Evolutionary conservation across 768 basidiomycete genomes (phyloP).

Genomic region (Russula sp.): DNA sequence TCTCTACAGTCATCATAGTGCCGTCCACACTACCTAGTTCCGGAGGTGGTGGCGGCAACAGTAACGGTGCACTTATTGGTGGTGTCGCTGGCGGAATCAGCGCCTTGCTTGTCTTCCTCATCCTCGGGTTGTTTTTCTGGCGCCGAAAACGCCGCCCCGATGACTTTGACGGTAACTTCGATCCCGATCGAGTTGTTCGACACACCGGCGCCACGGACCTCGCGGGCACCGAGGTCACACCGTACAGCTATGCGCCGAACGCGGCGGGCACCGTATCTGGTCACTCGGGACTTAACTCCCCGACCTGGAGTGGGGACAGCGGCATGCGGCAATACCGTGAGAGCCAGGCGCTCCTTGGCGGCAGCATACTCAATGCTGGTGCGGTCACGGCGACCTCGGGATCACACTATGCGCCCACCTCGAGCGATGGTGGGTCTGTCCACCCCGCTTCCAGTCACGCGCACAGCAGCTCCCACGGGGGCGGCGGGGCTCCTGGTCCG

Average conservation of each 20-base stretch:
- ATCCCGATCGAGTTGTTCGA: conserved; percentile 39
- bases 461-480: not conserved
- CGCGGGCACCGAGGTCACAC: conserved; percentile 19
- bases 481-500: not conserved
- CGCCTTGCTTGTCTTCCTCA: conserved; percentile 25
- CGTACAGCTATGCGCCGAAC: conserved; percentile 25
- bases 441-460: not conserved
- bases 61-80: conserved; percentile 30
- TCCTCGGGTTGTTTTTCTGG: conserved; percentile 30
- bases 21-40: conserved; percentile 22
- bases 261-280: conserved; percentile 24
- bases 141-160: conserved; percentile 30
- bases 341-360: conserved; percentile 25
- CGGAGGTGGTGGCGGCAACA: conserved; percentile 2
- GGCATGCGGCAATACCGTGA: conserved; percentile 30
- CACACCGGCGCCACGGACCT: conserved; percentile 26
- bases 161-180: conserved; percentile 48
- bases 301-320: not conserved
- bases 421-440: conserved; percentile 5
- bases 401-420: conserved; percentile 22
- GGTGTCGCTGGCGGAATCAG: conserved; percentile 29
- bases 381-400: conserved; percentile 22
- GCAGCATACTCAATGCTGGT: conserved; percentile 22
- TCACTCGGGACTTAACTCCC: conserved; percentile 11
- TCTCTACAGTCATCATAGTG: conserved; percentile 25